Conservation (phyloP, 345 rosid genomes). For the Rhodamnia rubescens region DNA sequence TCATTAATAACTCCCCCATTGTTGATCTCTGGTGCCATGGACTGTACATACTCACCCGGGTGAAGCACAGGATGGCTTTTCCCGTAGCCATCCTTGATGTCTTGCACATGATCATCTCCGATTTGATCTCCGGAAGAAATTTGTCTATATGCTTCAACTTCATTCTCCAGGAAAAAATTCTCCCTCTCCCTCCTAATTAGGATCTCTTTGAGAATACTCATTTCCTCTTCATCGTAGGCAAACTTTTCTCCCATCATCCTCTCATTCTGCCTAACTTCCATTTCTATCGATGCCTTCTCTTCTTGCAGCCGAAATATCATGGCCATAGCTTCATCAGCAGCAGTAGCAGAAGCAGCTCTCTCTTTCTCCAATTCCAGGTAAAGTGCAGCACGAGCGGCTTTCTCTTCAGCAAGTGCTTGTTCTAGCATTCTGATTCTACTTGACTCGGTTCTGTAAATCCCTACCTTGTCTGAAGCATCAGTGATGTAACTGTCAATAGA, state of each 20-base stretch:
- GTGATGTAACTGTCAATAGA: conserved; percentile 7
- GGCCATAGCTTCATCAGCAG: conserved; percentile 92
- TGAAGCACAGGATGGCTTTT: neutral
- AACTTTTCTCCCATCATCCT: conserved; percentile 83
- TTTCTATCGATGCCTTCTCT: conserved; percentile 70
- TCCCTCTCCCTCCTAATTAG: conserved; percentile 65
- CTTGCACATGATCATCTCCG: conserved; percentile 4
- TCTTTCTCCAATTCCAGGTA: conserved; percentile 64
- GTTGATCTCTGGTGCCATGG: conserved; percentile 2
- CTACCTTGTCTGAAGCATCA: conserved; percentile 1
- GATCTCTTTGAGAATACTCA: conserved; percentile 76
- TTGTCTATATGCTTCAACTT: conserved; percentile 59
- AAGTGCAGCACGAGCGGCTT: conserved; percentile 31
- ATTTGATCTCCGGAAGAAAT: conserved; percentile 21
- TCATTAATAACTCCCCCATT: neutral
- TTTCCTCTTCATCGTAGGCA: conserved; percentile 79
- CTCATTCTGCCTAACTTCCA: conserved; percentile 81
- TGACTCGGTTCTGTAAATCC: conserved; percentile 7
- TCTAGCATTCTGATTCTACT: conserved; percentile 29
- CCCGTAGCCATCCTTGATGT: neutral
- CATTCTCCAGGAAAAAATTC: conserved; percentile 66
- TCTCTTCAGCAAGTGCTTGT: conserved; percentile 46
- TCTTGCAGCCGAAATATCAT: conserved; percentile 77
- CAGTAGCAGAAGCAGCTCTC: conserved; percentile 73
- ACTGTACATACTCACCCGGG: conserved; percentile 7